Conservation (phyloP, 352 stramenopile species). For the Phytophthora vignae region DNA sequence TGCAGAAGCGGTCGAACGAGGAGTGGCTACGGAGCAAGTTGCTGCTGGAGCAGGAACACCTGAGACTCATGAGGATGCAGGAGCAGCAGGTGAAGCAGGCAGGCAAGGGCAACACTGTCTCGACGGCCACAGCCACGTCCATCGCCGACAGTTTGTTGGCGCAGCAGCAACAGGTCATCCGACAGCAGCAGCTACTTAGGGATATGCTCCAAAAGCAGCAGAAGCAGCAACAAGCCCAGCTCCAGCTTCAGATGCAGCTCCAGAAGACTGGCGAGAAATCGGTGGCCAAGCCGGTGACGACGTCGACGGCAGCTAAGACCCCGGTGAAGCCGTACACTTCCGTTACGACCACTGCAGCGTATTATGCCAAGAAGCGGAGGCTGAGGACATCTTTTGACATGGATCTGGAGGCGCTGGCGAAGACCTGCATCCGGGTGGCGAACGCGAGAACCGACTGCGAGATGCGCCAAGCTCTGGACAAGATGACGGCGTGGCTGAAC, state of each 20-base stretch:
- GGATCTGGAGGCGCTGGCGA: slow-evolving; percentile 71
- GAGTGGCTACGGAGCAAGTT: slow-evolving; percentile 56
- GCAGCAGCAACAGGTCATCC: slow-evolving; percentile 60
- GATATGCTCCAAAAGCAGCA: slow-evolving; percentile 51
- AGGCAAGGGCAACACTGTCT: slow-evolving; percentile 21
- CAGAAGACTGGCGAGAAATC: slow-evolving; percentile 21
- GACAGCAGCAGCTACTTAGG: slow-evolving; percentile 55
- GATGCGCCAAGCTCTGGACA: slow-evolving; percentile 63
- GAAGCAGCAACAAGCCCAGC: slow-evolving; percentile 31
- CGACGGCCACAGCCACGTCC: slow-evolving; percentile 24
- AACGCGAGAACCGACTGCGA: slow-evolving; percentile 58
- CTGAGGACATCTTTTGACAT: slow-evolving; percentile 48
- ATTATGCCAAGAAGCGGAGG: slow-evolving; percentile 51
- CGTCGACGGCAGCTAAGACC: slow-evolving; percentile 1
- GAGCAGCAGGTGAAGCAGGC: slow-evolving; percentile 46
- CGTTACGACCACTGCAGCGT: slow-evolving; percentile 2
- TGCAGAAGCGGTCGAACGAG: slow-evolving; percentile 42
- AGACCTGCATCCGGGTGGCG: slow-evolving; percentile 57
- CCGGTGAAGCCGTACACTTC: slow-evolving; percentile 7
- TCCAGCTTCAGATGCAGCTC: slow-evolving; percentile 35
- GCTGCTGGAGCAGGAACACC: slow-evolving; percentile 55
- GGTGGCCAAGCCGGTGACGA: slow-evolving; percentile 7
- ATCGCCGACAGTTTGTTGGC: slow-evolving; percentile 46
- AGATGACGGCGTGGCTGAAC: slow-evolving; percentile 64
- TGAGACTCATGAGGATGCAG: slow-evolving; percentile 42